Evolutionary conservation across 108 stramenopile genomes (phyloP), one percentile per base, ranked within the genome.

Genomic region (Skeletonema marinoi): DNA sequence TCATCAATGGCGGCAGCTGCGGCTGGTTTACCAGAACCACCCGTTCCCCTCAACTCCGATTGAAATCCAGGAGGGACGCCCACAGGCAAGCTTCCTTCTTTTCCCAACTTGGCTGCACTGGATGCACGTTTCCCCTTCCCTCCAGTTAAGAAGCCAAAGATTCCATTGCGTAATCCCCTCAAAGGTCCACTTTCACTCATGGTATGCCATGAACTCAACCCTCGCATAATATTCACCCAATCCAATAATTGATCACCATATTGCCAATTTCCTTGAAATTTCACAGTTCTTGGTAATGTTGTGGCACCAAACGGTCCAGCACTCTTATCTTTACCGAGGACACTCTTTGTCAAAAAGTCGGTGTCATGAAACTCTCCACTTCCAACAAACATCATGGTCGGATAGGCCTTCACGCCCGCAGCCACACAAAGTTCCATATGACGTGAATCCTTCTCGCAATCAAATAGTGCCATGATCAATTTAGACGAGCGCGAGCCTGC

Each of bases 251-350:
- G 79, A 68, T 94, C 91, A 0, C 63, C 81, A 48, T 88, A 86
- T 35, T 87, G 80, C 90, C 90, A 91, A 77, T 93, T 88, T 0
- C 93, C 93, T 54, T 80, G 87, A 69, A 92, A 94, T 36, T 87
- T 83, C 8, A 87, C 86, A 6, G 87, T 87, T 46, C 91, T 66
- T 9, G 71, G 71, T 46, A 90, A 76, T 1, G 83, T 73, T 13
- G 88, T 74, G 31, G 84, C 83, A 17, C 82, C 84, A 69, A 74
- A 75, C 7, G 74, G 61, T 16, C 88, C 88, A 0, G 86, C 82
- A 44, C 77, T 74, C 56, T 67, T 83, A 66, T 85, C 68, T 32
- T 78, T 82, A 3, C 87, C 86, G 41, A 88, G 58, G 16, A 90
- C 21, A 19, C 44, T 58, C 11, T 62, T 41, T 3, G 87, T 80